Evolutionary conservation across 2,329 filamentous ascomycete genomes (phyloP), one percentile per base, ranked within the genome.

Genomic region (Chalaropsis thielavioides): DNA sequence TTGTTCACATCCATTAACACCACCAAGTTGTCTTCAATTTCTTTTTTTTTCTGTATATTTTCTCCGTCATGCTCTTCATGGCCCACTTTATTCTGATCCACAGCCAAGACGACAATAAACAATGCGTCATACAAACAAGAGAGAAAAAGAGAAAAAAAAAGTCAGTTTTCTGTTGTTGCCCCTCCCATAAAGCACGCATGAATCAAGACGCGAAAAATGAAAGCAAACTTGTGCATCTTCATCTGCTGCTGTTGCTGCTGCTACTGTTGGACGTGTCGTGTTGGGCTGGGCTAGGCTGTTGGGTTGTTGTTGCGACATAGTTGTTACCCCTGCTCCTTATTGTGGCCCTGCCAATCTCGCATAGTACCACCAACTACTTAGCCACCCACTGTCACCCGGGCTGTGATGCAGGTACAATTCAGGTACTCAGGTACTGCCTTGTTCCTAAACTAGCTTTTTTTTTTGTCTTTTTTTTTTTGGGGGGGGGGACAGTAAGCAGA

Each of bases 301-400:
- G 43, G 3, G n/a, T 38, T 10, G n/a, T 46, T 5, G 15, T n/a
- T 19, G 19, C 43, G 4, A n/a, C 15, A 46, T n/a, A 3, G 15
- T 1, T 35, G 54, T 13, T 19, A n/a, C 60, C 60, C 46, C 51
- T 66, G 49, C 13, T 59, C 49, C 44, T 40, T 60, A 41, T 59
- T 58, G 44, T 46, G 40, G 49, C 64, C 61, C 60, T 66, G 60
- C 64, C 60, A 66, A 66, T 66, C 64, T 66, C 60, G 64, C 60
- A 66, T 66, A 61, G 59, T 63, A 63, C 64, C 17, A 62, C 61
- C 44, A 27, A 49, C 60, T 66, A 62, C 64, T 66, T 62, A 40
- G 46, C 64, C 60, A 61, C 62, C 49, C 41, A 58, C 64, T 60
- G 41, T 66, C 64, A 60, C 64, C 61, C 54, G 49, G 59, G 59